Evolutionary conservation across 1,139 yeast species (phyloP), one percentile per base, ranked within the genome.

Genomic region (Eremothecium sinecaudum): DNA sequence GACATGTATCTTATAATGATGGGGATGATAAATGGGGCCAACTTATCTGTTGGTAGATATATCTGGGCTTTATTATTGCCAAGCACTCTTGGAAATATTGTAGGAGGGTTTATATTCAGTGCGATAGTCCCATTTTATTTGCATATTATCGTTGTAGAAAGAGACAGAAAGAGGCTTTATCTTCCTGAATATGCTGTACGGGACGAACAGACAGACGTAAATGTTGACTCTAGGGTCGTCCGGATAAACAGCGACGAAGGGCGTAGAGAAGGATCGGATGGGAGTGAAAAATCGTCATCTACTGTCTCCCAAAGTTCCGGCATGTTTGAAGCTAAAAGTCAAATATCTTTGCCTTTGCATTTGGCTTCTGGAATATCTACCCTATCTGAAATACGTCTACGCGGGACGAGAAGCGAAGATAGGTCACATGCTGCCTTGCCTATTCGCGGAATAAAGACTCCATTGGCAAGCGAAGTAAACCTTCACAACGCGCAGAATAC

Each of bases 151-250:
- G 79, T 75, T 30, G 84, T 80, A 19, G 92, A 80, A 51, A 59
- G 69, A 40, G 92, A 80, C 57, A 71, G 74, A 53, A 66, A 66
- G 43, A 51, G 61, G 33, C 61, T 79, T 53, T 66, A 73, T 22
- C 64, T 80, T 41, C 92, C 92, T 6, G 61, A 63, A 31, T 79
- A 71, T 45, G 86, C 77, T 24, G 73, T 75, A 34, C 67, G 76
- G 46, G 92, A 80, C 58, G 90, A 79, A 53, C 90, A 79, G 47
- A 90, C 92, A 2, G 80, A 79, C 49, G 60, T 79, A 44, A 76
- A 75, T 44, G 67, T 73, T 62, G 92, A 80, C 52, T 79, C 87
- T 3, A 68, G 90, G 58, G 90, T 80, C 12, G 79, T 79, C 4
- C 67, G 81, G 46, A 57, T 59, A 5, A 39, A 52, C 12, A 42